Evolutionary conservation across 208 protist genomes (phyloP).

Genomic region (Trypanosoma congolense): DNA sequence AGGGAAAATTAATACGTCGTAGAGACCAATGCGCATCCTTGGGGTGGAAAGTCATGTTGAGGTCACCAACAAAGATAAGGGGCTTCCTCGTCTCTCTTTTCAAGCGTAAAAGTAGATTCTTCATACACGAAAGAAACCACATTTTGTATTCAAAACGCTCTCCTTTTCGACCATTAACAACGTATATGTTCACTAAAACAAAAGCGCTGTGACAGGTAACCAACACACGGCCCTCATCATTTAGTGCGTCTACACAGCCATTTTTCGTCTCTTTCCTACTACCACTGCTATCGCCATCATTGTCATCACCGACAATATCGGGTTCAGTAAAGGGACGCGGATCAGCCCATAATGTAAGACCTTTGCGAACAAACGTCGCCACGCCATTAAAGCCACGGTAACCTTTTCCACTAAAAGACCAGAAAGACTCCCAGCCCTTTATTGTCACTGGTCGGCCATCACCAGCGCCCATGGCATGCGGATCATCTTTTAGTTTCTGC

Average conservation of each 20-base stretch:
- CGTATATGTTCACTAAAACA: conserved; percentile 86
- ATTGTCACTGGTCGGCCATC: conserved; percentile 36
- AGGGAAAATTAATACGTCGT: conserved; percentile 49
- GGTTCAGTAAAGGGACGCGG: conserved; percentile 47
- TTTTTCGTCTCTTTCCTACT: not conserved
- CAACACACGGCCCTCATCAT: conserved; percentile 79
- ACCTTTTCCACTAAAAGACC: conserved; percentile 55
- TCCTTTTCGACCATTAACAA: conserved; percentile 75
- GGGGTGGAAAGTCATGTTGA: conserved; percentile 81
- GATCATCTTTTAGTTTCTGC: conserved; percentile 42
- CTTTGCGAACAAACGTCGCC: conserved; percentile 72
- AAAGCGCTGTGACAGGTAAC: conserved; percentile 75
- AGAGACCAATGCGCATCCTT: conserved; percentile 72
- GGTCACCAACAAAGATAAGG: conserved; percentile 73
- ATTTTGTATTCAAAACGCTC: conserved; percentile 50
- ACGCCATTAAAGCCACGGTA: conserved; percentile 86
- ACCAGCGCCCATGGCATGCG: conserved; percentile 59
- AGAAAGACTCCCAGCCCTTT: conserved; percentile 83
- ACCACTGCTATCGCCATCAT: not conserved
- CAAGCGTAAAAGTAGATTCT: conserved; percentile 31
- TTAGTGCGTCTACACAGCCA: conserved; percentile 27
- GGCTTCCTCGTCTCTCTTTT: conserved; percentile 46
- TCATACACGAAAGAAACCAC: conserved; percentile 47
- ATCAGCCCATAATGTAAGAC: conserved; percentile 64
- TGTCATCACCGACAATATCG: not conserved